A percentile compares a stretch with the other conserved stretches of the same genome.
Conservation (phyloP, 768 basidiomycete species). For the Boletus subcaerulescens region DNA sequence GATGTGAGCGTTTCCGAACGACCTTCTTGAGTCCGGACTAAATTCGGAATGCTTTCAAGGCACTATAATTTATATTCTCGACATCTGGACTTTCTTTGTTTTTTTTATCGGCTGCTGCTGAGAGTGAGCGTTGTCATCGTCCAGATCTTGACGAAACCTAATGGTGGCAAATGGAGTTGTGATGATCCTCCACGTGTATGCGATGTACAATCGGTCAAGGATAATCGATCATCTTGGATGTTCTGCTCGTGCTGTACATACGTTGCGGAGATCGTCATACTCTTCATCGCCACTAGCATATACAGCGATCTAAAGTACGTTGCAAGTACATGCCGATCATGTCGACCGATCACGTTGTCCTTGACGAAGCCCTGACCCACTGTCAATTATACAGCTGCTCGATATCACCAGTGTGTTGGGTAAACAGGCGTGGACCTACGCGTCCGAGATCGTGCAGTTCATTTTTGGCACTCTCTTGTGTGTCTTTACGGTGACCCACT, state of each 20-base stretch:
- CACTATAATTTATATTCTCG: not conserved
- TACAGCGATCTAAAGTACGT: not conserved
- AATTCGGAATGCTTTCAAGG: not conserved
- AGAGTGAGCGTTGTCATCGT: not conserved
- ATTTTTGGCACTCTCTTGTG: not conserved
- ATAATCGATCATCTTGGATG: not conserved
- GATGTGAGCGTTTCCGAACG: not conserved
- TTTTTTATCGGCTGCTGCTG: not conserved
- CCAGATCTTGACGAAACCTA: not conserved
- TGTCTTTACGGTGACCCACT: not conserved
- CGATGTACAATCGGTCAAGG: not conserved
- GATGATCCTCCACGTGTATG: not conserved
- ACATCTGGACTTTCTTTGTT: not conserved
- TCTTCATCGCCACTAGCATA: not conserved
- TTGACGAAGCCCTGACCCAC: too few species aligned
- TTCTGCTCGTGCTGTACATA: conserved; percentile 1
- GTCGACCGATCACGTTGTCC: too few species aligned
- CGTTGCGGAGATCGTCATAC: not conserved
- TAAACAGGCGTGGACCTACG: not conserved
- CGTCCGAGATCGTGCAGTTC: not conserved
- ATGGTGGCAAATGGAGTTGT: not conserved
- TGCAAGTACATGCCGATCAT: not conserved
- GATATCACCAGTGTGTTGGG: not conserved
- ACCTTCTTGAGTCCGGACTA: not conserved
- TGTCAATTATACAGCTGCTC: not conserved